Base-by-base conservation (phyloP, 306 rosid genomes). In the Alnus rubra region DNA sequence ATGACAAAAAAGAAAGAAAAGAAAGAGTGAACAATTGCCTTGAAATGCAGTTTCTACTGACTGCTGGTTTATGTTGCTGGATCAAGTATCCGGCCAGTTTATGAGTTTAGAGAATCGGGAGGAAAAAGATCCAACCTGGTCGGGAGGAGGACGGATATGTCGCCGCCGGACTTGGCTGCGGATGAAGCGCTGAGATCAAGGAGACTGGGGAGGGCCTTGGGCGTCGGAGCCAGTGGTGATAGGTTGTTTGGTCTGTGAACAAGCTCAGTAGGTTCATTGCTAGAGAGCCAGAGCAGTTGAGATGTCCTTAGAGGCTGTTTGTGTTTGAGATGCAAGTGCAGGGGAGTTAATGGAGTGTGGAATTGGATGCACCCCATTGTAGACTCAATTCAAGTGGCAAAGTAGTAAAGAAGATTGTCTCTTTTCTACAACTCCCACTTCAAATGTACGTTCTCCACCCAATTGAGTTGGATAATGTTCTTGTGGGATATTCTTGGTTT, bases 321-420 rank as follows among this genome's bases (percentile, higher is more conserved):
- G 15, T 28, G 73, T 59, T 81, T 76, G 75, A 18, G 84, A 74
- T 82, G 70, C 10, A 74, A 35, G 18, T 74, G 70, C 47, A 77
- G 13, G 28, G 86, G 75, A 86, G 83, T 78, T 76, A 80, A 42
- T 39, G 88, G 62, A 65, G 90, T 72, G 15, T 54, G 81, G 67
- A 75, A 80, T 71, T 82, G 85, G 39, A 85, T 75, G 77, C 84
- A 87, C 71, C 16, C 68, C 93, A 89, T 87, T 76, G 69, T 39
- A 51, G 51, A 14, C 42, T 53, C 30, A 3, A 23, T 16, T 53
- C 30, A 3, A 23, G 18, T 52, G 5, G 33, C 72, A 37, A 48
- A n/a, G 31, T 15, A 7, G 23, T 3, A 23, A 10, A 1, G 56
- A 12, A 64, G 16, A 13, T 58, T 67, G n/a, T 37, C 15, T 23